Conservation (phyloP, 345 rosid species). For the Excoecaria agallocha region DNA sequence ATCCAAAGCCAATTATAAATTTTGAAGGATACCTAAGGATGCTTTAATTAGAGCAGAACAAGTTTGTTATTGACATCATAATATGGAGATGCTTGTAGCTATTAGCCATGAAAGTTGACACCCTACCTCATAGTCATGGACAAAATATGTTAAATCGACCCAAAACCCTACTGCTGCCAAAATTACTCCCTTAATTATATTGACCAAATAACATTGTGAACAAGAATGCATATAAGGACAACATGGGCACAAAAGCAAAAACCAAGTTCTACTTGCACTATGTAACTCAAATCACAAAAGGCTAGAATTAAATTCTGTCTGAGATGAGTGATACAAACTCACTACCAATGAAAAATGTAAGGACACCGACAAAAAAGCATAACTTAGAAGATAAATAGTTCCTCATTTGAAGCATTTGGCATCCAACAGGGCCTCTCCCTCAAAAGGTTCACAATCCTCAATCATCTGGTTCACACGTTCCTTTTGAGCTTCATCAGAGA, state of each 20-base stretch:
- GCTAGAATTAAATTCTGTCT: constrained; percentile 4
- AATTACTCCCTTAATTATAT: neutral
- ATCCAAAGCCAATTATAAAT: too few species aligned
- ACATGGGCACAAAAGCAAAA: neutral
- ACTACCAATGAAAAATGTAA: constrained; percentile 11
- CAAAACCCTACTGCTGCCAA: neutral
- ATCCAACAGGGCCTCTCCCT: constrained; percentile 84
- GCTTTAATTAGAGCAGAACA: too few species aligned
- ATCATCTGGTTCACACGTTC: constrained; percentile 94
- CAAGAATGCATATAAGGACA: neutral
- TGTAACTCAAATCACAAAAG: constrained; percentile 3
- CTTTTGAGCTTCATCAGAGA: constrained; percentile 80
- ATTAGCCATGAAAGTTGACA: too few species aligned
- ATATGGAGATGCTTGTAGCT: too few species aligned
- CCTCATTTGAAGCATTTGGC: constrained; percentile 94
- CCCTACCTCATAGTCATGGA: too few species aligned
- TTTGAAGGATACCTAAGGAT: too few species aligned
- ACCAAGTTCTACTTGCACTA: neutral
- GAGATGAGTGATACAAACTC: constrained; percentile 10
- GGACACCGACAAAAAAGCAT: neutral
- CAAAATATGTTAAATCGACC: too few species aligned
- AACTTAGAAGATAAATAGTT: neutral
- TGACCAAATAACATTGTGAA: neutral
- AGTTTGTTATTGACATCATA: too few species aligned
- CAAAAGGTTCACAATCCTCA: constrained; percentile 86